A percentile compares a stretch with the other conserved stretches of the same genome.
These are phyloP conservation scores for Calonectria pseudoturangicola DNA, from an alignment of 2,329 filamentous ascomycete species.

Conservation along the genomic window DNA sequence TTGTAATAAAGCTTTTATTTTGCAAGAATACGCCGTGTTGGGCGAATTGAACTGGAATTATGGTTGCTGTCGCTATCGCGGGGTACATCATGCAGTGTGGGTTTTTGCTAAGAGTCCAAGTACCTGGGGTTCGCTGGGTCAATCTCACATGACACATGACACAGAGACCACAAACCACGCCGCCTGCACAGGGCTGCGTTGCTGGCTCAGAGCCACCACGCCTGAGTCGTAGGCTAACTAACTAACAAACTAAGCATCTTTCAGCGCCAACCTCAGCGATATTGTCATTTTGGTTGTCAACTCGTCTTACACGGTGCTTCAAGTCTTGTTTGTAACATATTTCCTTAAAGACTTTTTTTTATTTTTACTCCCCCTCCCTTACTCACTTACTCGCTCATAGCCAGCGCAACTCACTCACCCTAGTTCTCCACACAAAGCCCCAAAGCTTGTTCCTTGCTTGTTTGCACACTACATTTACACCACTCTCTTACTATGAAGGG, in stretches of 20 bases:
- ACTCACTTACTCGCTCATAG: background rate
- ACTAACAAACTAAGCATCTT: conserved; percentile 10
- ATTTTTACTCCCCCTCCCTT: background rate
- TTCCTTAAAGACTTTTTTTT: background rate
- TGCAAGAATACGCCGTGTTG: conserved; percentile 8
- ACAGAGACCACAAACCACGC: conserved; percentile 37
- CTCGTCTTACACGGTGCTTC: background rate
- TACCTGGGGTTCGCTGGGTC: conserved; percentile 38
- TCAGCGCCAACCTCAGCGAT: background rate
- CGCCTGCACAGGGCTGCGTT: conserved; percentile 21
- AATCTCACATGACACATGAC: conserved; percentile 51
- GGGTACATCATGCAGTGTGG: conserved; percentile 44
- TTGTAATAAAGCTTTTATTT: background rate
- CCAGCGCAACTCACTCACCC: background rate
- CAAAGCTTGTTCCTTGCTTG: conserved; percentile 26
- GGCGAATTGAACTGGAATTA: background rate
- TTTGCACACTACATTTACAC: conserved; percentile 23
- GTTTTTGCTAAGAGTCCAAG: conserved; percentile 43
- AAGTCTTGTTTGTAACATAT: background rate
- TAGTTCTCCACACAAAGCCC: conserved; percentile 21
- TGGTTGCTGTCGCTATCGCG: conserved; percentile 34
- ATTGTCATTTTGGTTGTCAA: background rate
- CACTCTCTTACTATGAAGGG: conserved; percentile 48
- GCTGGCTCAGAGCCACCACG: conserved; percentile 7
- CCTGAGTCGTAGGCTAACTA: conserved; percentile 26